phyloP scores from a whole-genome alignment of 148 eudicot genomes.

The Diospyros lotus region DNA sequence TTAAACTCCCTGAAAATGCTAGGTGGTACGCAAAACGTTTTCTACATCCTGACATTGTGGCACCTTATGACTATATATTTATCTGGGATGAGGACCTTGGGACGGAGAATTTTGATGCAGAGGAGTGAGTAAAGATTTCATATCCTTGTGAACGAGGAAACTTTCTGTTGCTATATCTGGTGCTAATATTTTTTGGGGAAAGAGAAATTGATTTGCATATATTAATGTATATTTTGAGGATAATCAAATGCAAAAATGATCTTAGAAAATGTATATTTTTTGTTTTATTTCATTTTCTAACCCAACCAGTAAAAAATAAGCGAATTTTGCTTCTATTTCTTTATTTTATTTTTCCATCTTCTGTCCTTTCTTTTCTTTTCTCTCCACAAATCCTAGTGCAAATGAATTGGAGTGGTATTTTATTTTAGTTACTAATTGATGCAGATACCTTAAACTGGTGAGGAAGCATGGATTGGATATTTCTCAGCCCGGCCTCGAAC shows the following conservation, averaged over 20 bases:
- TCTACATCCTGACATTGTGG: constrained; percentile 76
- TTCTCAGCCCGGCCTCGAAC: constrained; percentile 84
- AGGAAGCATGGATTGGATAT: constrained; percentile 75
- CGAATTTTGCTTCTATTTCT: no score
- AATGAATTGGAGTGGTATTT: not conserved
- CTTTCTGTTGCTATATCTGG: no score
- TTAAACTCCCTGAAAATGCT: not conserved
- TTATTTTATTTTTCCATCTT: no score
- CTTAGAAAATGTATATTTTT: no score
- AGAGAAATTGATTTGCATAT: no score
- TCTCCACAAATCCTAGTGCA: no score
- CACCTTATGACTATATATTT: constrained; percentile 75
- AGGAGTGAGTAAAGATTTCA: constrained; percentile 40
- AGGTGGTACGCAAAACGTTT: constrained; percentile 97
- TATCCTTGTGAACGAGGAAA: constrained; percentile 6
- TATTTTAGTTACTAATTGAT: constrained; percentile 1
- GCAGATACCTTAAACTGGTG: constrained; percentile 63
- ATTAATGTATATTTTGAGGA: no score
- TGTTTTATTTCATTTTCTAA: no score
- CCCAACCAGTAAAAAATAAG: no score
- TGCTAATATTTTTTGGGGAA: no score
- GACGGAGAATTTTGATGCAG: constrained; percentile 61
- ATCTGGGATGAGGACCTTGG: constrained; percentile 95
- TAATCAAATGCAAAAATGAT: no score
- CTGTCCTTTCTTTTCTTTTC: no score